Evolutionary conservation across 306 rosid species (phyloP).

Genomic region (Vigna mungo): DNA sequence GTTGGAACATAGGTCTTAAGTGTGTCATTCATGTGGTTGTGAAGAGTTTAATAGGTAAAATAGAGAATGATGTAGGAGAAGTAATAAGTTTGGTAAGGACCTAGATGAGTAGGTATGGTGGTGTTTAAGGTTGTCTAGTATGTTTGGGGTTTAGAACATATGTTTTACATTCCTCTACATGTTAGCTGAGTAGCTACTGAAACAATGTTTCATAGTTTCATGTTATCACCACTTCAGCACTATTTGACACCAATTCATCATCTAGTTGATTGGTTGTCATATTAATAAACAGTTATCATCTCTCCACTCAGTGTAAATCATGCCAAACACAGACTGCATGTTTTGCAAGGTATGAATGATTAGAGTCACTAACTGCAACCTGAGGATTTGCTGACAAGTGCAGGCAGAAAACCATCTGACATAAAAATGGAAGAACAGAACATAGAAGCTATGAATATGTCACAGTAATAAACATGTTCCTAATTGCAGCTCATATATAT

Average conservation of each 20-base stretch:
- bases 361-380: background rate
- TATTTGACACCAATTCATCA: slow-evolving; percentile 11
- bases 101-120: too few relatives aligned
- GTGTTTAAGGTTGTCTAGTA: too few relatives aligned
- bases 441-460: background rate
- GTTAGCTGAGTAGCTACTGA: background rate
- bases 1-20: too few relatives aligned
- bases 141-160: background rate
- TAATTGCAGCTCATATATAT: slow-evolving; percentile 9
- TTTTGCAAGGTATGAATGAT: slow-evolving; percentile 1
- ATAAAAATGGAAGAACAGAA: slow-evolving; percentile 11
- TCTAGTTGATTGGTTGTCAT: background rate
- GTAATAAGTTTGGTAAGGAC: too few relatives aligned
- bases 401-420: background rate
- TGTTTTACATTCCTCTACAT: background rate
- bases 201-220: background rate
- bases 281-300: background rate
- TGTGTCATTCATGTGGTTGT: too few relatives aligned
- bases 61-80: too few relatives aligned
- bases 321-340: background rate
- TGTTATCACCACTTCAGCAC: background rate
- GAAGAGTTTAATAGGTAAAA: too few relatives aligned
- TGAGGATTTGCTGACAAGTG: slow-evolving; percentile 9
- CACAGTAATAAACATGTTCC: slow-evolving; percentile 23
- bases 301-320: background rate